Evolutionary conservation across 352 stramenopile genomes (phyloP).

Genomic region (Phytophthora tentaculata): DNA sequence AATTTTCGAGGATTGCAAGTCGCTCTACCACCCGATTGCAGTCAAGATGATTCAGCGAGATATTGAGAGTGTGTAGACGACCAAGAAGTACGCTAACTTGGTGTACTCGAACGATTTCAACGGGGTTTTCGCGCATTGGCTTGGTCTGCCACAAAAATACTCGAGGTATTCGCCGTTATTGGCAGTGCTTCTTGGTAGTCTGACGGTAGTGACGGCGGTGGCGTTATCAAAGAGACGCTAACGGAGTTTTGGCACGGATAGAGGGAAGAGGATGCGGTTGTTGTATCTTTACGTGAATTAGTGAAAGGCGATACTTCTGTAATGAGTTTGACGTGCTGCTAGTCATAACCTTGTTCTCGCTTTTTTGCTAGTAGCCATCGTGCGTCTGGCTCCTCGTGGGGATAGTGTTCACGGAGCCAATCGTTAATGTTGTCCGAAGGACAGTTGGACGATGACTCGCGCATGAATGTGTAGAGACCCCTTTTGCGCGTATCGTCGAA

Average conservation of each 20-base stretch:
- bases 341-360: no score
- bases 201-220: conserved; percentile 26
- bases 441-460: not conserved
- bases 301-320: no score
- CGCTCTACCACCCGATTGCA: conserved; percentile 66
- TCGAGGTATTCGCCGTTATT: conserved; percentile 37
- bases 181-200: conserved; percentile 25
- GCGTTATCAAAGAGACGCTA: conserved; percentile 36
- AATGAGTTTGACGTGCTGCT: no score
- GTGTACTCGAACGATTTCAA: conserved; percentile 32
- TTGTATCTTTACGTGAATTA: no score
- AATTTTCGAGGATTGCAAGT: conserved; percentile 57
- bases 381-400: not conserved
- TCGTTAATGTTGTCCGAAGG: conserved; percentile 1
- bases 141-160: conserved; percentile 38
- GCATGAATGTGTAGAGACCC: not conserved
- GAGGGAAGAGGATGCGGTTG: no score
- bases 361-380: no score
- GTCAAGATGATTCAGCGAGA: conserved; percentile 72
- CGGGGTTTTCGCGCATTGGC: conserved; percentile 33
- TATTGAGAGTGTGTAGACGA: conserved; percentile 30
- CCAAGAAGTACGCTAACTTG: conserved; percentile 7
- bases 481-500: not conserved
- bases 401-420: not conserved
- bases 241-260: conserved; percentile 6